phyloP scores from a whole-genome alignment of 139 green algal species.

The Tetraselmis striata region DNA sequence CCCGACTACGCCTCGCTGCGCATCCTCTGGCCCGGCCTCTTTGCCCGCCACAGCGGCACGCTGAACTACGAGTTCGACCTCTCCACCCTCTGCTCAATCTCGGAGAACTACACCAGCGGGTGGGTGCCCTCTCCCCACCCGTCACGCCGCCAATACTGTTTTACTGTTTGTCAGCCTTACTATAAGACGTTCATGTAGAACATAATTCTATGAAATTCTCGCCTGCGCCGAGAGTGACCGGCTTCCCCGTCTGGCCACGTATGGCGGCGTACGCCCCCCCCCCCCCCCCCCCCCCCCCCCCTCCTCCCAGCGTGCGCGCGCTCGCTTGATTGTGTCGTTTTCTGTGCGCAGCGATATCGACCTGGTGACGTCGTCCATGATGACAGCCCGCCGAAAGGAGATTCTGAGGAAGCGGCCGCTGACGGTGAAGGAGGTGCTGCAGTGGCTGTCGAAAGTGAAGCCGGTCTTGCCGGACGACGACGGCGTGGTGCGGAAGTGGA shows the following conservation, averaged over 20 bases:
- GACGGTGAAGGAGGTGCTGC: constrained; percentile 42
- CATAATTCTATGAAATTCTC: background rate
- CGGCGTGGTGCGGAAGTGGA: background rate
- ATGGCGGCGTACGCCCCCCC: too few species aligned
- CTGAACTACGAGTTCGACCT: constrained; percentile 65
- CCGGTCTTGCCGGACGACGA: background rate
- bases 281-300: too few species aligned
- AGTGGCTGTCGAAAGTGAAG: constrained; percentile 64
- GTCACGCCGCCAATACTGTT: too few species aligned
- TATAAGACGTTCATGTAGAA: constrained; percentile 3
- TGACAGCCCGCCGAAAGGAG: constrained; percentile 42
- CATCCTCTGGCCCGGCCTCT: constrained; percentile 55
- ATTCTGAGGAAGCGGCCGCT: constrained; percentile 31
- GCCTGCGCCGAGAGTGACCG: too few species aligned
- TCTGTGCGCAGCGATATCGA: background rate
- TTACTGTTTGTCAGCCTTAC: constrained; percentile 1
- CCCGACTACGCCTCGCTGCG: constrained; percentile 74
- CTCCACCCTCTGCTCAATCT: constrained; percentile 63
- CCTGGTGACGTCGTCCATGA: constrained; percentile 43
- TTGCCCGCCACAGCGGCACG: constrained; percentile 43
- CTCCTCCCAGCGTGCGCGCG: too few species aligned
- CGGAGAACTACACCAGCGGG: constrained; percentile 31
- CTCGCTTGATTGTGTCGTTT: too few species aligned
- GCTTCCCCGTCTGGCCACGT: background rate
- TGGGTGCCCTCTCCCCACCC: too few species aligned